phyloP scores from a whole-genome alignment of 768 basidiomycete genomes.

The Boletus rubroflammeus region DNA sequence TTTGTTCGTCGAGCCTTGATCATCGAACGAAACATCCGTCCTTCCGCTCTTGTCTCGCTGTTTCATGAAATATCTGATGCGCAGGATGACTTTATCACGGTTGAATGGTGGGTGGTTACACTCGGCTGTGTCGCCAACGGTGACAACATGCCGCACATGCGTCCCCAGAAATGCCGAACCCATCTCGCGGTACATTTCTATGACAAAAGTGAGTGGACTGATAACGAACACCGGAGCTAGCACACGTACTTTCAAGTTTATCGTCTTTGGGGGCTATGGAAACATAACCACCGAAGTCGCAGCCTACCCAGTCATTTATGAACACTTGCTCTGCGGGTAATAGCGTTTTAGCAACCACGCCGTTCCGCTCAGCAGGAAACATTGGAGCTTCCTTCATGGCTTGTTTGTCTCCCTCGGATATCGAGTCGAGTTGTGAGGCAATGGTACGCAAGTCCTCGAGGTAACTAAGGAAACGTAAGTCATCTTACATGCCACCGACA shows the following conservation, averaged over 20 bases:
- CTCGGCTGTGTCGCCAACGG: neutral
- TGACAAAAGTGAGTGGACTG: neutral
- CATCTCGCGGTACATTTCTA: slow-evolving; percentile 14
- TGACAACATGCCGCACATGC: slow-evolving; percentile 3
- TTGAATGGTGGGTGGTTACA: neutral
- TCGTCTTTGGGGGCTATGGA: slow-evolving; percentile 9
- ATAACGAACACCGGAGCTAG: neutral
- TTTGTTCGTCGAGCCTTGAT: neutral
- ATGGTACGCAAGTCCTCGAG: slow-evolving; percentile 12
- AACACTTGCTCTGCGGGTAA: slow-evolving; percentile 9
- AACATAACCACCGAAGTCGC: slow-evolving; percentile 4
- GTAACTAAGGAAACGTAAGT: slow-evolving; percentile 8
- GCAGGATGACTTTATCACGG: neutral
- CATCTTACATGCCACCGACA: neutral
- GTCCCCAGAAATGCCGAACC: slow-evolving; percentile 10
- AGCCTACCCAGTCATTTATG: slow-evolving; percentile 12
- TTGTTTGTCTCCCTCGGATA: slow-evolving; percentile 8
- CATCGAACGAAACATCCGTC: neutral
- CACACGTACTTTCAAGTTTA: slow-evolving; percentile 8
- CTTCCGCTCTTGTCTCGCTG: slow-evolving; percentile 9
- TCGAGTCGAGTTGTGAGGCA: slow-evolving; percentile 8
- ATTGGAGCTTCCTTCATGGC: slow-evolving; percentile 6
- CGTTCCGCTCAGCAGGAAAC: slow-evolving; percentile 4
- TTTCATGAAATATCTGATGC: slow-evolving; percentile 8
- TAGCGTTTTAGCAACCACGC: neutral